phyloP scores from a whole-genome alignment of 192 early-diverging fungal species.

The Coemansia brasiliensis region DNA sequence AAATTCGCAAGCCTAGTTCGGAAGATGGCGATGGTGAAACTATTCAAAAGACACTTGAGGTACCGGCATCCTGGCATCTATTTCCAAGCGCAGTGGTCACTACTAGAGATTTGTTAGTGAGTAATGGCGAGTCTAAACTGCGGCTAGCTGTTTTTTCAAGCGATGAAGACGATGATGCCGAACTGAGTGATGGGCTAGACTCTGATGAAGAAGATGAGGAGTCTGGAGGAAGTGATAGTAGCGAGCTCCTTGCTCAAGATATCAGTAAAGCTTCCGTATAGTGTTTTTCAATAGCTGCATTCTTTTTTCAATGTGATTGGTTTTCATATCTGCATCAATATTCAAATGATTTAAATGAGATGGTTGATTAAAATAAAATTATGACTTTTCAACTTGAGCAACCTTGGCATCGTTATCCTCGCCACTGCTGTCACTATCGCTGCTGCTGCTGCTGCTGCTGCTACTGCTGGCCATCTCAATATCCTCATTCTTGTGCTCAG shows the following conservation, averaged over 20 bases:
- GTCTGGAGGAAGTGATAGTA: conserved; percentile 3
- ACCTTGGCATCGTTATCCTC: not conserved
- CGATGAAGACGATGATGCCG: conserved; percentile 25
- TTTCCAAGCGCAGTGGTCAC: conserved; percentile 46
- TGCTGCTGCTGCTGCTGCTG: conserved; percentile 1
- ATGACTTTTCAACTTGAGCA: no score
- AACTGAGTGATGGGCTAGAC: not conserved
- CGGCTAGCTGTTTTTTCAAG: conserved; percentile 34
- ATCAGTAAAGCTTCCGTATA: conserved; percentile 12
- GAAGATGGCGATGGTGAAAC: not conserved
- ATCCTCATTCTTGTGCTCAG: conserved; percentile 7
- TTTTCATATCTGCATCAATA: no score
- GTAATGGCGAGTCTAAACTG: conserved; percentile 29
- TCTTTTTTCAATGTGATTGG: no score
- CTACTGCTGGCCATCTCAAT: conserved; percentile 13
- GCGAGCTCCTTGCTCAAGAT: conserved; percentile 17
- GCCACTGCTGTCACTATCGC: not conserved
- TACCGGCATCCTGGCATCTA: conserved; percentile 48
- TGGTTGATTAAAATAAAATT: no score
- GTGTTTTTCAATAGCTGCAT: not conserved
- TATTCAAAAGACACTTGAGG: conserved; percentile 8
- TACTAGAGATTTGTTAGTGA: conserved; percentile 36
- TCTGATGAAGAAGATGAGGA: not conserved
- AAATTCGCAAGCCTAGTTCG: not conserved
- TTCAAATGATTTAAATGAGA: no score